Base-by-base conservation (phyloP, 495 filamentous ascomycete species). In the Xylaria nigripes region DNA sequence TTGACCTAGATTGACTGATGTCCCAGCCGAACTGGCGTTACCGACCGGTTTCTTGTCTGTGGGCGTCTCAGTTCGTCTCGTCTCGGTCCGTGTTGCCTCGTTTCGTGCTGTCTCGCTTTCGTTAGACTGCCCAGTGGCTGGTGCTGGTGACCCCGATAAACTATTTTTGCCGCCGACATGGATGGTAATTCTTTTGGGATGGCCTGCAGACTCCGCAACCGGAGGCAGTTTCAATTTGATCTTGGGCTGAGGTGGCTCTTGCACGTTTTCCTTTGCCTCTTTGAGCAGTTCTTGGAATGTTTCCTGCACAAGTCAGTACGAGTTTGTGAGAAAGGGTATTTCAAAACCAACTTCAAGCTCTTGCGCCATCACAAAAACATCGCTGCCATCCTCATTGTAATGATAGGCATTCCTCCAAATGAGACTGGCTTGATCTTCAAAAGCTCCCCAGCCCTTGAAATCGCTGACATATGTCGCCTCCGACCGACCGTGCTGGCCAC, bases 311-410 rank as follows among this genome's bases (percentile, higher is more conserved):
- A 44, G 77, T 66, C 46, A 55, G 45, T 13, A 23, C 24, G 13
- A n/a, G 18, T 44, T 3, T 29, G 30, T 27, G 19, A 10, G 23
- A 4, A 16, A 2, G 1, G 5, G 29, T 22, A 6, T 23, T 32
- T 21, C 5, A 25, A 44, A 24, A 42, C 77, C 48, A 72, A 88
- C 89, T 78, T 94, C 81, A 12, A 96, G 77, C 29, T 88, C 77
- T 18, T 80, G 80, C 18, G 88, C 87, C 51, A 90, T 74, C 18
- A 76, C 70, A 47, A 77, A 85, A 36, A 95, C 86, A 15, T 85
- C 82, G 60, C 90, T 95, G 2, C 78, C 86, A 60, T 94, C 90
- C 61, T 94, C 90, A 59, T 96, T 96, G 69, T 90, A 96, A 25
- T 82, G 79, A 46, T 84, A 81, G 4, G 90, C 91, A 70, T 96